Percentiles rank a stretch among this genome's conserved stretches.
phyloP scores from a whole-genome alignment of 176 grass and related monocot species.

The Paspalum vaginatum region DNA sequence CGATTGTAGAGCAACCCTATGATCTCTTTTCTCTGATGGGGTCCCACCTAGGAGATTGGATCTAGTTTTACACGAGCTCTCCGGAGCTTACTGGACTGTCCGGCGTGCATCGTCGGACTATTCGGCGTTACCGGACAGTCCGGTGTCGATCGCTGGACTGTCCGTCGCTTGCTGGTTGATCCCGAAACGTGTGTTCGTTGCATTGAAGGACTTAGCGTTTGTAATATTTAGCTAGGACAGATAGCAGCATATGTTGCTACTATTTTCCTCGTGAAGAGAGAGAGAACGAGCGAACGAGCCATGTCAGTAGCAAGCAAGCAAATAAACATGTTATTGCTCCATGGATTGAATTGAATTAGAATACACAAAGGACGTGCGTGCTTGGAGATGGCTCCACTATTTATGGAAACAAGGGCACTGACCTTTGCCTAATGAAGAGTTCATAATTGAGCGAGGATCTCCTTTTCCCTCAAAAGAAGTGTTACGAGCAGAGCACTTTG shows the following conservation, averaged over 20 bases:
- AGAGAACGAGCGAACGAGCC: neutral
- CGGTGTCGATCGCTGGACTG: too few relatives aligned
- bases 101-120: too few relatives aligned
- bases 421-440: conserved; percentile 50
- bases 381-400: conserved; percentile 38
- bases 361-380: conserved; percentile 23
- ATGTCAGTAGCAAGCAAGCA: conserved; percentile 5
- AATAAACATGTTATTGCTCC: neutral
- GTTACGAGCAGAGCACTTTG: conserved; percentile 31
- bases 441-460: conserved; percentile 45
- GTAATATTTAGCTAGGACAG: too few relatives aligned
- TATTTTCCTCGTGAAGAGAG: neutral
- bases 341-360: neutral
- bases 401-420: conserved; percentile 43
- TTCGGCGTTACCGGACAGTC: too few relatives aligned
- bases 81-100: too few relatives aligned
- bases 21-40: too few relatives aligned
- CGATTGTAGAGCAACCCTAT: too few relatives aligned
- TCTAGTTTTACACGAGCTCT: too few relatives aligned
- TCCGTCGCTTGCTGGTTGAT: too few relatives aligned
- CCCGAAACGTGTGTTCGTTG: too few relatives aligned
- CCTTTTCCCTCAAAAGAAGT: conserved; percentile 46
- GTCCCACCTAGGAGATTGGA: too few relatives aligned
- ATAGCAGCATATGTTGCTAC: neutral
- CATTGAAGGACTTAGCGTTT: too few relatives aligned